Base-by-base conservation (phyloP, 1,139 yeast species). In the Taphrina confusa region DNA sequence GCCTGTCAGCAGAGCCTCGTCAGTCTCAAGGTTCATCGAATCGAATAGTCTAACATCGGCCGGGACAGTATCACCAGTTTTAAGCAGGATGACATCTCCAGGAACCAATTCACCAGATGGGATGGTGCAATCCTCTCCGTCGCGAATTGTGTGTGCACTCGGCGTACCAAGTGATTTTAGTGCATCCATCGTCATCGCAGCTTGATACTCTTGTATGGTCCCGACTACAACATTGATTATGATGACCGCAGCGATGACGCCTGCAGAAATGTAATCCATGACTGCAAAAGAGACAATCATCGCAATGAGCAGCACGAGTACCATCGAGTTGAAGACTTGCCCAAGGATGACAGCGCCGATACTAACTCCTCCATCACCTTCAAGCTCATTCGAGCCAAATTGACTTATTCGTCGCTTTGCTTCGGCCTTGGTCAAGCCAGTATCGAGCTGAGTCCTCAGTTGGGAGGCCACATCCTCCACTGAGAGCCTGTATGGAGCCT, bases 131-230 rank as follows among this genome's bases (percentile, higher is more conserved):
- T 82, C 84, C 33, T 76, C 76, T 47, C 89, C 90, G 66, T 82
- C 76, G 71, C 95, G 78, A 58, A 82, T 76, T 11, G 83, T 89
- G 57, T 80, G 76, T 0, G 94, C 92, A 2, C 86, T 80, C 12
- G 94, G 91, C 1, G 91, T 82, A 57, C 87, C 80, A 62, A 87
- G 78, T 2, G 83, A 79, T 63, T 82, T 78, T 60, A 87, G 78
- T 0, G 91, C 83, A 33, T 85, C 88, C 90, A 87, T 86, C 0
- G 94, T 86, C 71, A 84, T 82, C 67, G 86, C 92, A 1, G 94
- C 94, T 63, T 82, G 81, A 66, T 77, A 76, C 70, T 85, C 90
- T 71, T 87, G 94, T 65, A 81, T 72, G 60, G 84, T 81, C 1
- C 94, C 95, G 52, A 87, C 85, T 27, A 74, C 73, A 51, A 86